Conservation (phyloP, 2,329 filamentous ascomycete species). For the Colletotrichum liriopes region DNA sequence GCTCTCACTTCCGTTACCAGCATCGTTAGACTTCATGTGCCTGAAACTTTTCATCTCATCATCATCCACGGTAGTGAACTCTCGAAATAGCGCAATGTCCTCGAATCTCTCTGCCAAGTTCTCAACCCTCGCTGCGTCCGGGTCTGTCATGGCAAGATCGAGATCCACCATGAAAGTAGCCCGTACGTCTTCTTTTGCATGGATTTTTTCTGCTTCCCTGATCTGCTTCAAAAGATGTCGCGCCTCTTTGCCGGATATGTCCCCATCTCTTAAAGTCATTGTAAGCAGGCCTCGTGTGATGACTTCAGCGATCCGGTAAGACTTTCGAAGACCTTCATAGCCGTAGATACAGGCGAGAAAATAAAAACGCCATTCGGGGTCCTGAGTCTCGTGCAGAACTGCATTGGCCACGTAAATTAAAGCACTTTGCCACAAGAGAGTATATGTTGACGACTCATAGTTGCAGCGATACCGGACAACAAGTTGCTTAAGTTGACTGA, state of each 20-base stretch:
- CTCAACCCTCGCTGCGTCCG: constrained; percentile 52
- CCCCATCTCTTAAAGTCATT: constrained; percentile 53
- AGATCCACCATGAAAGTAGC: constrained; percentile 57
- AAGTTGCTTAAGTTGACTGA: constrained; percentile 56
- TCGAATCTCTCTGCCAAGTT: constrained; percentile 53
- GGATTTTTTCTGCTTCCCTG: constrained; percentile 45
- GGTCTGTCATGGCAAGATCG: constrained; percentile 53
- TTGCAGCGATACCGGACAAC: constrained; percentile 54
- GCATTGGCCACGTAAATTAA: constrained; percentile 58
- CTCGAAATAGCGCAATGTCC: constrained; percentile 53
- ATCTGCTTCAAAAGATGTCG: constrained; percentile 51
- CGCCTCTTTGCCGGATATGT: constrained; percentile 51
- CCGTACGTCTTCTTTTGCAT: constrained; percentile 47
- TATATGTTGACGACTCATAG: constrained; percentile 53
- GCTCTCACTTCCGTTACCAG: background rate
- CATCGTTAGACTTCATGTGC: background rate
- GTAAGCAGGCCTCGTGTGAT: constrained; percentile 54
- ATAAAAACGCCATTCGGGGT: constrained; percentile 54
- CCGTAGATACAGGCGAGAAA: constrained; percentile 57
- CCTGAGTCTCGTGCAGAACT: constrained; percentile 49
- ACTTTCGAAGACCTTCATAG: constrained; percentile 53
- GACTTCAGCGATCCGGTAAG: constrained; percentile 55
- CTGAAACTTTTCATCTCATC: background rate
- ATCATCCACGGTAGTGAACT: constrained; percentile 45
- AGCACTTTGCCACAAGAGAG: constrained; percentile 59